Conservation (phyloP, 1,139 yeast species). For the Pneumocystis murina region DNA sequence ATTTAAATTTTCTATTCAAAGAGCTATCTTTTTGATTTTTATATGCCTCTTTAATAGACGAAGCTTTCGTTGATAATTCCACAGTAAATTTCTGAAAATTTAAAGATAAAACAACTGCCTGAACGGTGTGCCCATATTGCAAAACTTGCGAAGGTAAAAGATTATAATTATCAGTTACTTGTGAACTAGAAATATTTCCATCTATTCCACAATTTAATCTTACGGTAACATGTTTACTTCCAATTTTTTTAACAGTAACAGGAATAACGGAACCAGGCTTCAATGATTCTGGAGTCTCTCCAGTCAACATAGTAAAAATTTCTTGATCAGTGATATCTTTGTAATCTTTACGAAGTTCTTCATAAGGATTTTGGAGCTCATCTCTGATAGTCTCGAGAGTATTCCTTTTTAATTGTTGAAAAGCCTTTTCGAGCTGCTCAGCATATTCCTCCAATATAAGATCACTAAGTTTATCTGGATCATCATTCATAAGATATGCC, state of each 20-base stretch:
- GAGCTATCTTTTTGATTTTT: constrained; percentile 14
- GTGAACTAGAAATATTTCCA: constrained; percentile 53
- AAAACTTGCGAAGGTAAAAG: constrained; percentile 32
- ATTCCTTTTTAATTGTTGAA: constrained; percentile 63
- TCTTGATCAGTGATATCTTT: constrained; percentile 53
- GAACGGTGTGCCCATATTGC: constrained; percentile 65
- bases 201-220: constrained; percentile 62
- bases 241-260: constrained; percentile 45
- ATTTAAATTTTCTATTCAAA: constrained; percentile 30
- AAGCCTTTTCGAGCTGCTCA: constrained; percentile 67
- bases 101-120: constrained; percentile 58
- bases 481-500: constrained; percentile 64
- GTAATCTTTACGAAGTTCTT: constrained; percentile 65
- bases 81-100: constrained; percentile 63
- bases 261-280: constrained; percentile 64
- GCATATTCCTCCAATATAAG: constrained; percentile 85
- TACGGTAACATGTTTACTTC: constrained; percentile 38
- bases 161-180: constrained; percentile 39
- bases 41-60: constrained; percentile 49
- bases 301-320: constrained; percentile 78
- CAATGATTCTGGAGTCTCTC: constrained; percentile 61
- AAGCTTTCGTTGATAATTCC: constrained; percentile 52
- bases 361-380: constrained; percentile 75
- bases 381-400: constrained; percentile 77
- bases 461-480: constrained; percentile 73